These are phyloP conservation scores for Sugiyamaella lignohabitans DNA, from an alignment of 805 yeast genomes.

Conservation along the genomic window DNA sequence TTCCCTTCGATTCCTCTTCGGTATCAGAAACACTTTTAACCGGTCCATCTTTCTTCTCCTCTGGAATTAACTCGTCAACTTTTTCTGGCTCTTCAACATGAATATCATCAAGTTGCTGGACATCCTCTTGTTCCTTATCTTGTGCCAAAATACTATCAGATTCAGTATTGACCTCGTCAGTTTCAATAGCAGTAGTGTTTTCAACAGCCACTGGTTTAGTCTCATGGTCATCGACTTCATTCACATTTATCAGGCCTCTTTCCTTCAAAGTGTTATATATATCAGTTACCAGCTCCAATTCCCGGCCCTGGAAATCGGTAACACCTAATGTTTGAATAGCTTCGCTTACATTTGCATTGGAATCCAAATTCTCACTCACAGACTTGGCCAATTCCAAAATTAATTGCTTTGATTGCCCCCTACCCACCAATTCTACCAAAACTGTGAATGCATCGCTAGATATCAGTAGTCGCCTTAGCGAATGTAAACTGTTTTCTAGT, in stretches of 20 bases:
- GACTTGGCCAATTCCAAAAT: neutral
- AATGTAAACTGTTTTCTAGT: slow-evolving; percentile 11
- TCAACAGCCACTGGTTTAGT: no score
- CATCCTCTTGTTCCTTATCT: neutral
- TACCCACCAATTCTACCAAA: neutral
- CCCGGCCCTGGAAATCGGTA: no score
- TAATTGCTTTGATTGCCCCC: neutral
- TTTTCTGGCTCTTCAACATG: neutral
- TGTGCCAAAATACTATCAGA: neutral
- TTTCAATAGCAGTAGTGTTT: no score
- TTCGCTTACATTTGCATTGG: neutral
- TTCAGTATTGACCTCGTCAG: neutral
- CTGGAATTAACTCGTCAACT: neutral
- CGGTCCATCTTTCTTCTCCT: slow-evolving; percentile 1
- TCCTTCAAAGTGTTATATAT: no score
- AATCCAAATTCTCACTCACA: neutral
- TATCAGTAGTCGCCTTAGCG: slow-evolving; percentile 11
- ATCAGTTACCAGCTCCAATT: no score
- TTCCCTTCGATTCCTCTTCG: slow-evolving; percentile 3
- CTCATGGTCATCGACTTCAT: no score
- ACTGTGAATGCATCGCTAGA: slow-evolving; percentile 1
- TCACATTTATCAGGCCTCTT: no score
- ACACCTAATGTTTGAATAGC: no score
- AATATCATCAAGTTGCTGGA: neutral
- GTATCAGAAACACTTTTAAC: no score